These are phyloP conservation scores for Oryza glumipatula DNA, from an alignment of 176 grass and related monocot species.

Conservation along the genomic window DNA sequence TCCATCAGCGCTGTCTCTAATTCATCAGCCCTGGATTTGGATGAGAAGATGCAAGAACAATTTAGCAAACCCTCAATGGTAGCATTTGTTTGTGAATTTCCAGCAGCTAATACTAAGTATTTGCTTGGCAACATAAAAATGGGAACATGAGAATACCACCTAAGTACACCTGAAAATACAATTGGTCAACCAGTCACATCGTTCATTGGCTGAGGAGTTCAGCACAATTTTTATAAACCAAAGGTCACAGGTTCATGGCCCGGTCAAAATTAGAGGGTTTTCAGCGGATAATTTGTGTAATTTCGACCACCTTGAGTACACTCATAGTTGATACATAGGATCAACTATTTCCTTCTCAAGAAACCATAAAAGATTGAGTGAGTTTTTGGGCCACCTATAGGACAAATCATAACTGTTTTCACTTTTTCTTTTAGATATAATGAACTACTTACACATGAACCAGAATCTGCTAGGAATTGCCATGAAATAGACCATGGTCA, in stretches of 20 bases:
- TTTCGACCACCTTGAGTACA: not conserved
- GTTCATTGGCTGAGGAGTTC: not conserved
- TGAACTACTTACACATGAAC: conserved; percentile 20
- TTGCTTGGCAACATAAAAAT: not conserved
- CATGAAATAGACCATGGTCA: not conserved
- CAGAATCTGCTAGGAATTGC: conserved; percentile 5
- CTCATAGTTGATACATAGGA: not conserved
- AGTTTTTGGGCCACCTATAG: conserved; percentile 2
- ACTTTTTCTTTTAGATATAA: too few relatives aligned
- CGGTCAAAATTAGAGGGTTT: not conserved
- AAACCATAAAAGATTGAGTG: not conserved
- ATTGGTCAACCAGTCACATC: not conserved
- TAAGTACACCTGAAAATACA: not conserved
- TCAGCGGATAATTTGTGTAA: not conserved
- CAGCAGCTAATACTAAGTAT: conserved; percentile 8
- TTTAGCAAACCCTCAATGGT: conserved; percentile 6
- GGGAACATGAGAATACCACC: conserved; percentile 11
- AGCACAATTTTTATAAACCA: not conserved
- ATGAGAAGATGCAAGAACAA: conserved; percentile 29
- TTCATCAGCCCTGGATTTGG: conserved; percentile 81
- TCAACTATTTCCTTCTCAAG: conserved; percentile 13
- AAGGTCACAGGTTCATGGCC: not conserved
- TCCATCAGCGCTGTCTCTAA: conserved; percentile 98
- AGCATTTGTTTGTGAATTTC: not conserved
- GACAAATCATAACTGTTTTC: conserved; percentile 8